A percentile compares a stretch with the other conserved stretches of the same genome.
Evolutionary conservation across 352 stramenopile species (phyloP).

Genomic region (Globisporangium paddicum): DNA sequence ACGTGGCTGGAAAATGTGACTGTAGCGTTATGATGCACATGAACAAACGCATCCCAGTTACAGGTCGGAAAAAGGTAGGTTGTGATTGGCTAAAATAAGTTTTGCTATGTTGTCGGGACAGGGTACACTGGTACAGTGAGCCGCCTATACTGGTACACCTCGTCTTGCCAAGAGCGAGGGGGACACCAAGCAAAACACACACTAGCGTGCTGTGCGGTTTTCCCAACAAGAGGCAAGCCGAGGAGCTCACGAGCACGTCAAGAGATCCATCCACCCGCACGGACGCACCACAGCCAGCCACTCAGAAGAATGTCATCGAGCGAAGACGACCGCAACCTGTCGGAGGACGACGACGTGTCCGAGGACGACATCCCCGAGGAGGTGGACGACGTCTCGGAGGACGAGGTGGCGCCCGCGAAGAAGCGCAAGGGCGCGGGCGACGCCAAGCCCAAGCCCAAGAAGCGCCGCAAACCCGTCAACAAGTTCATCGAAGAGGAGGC

Average conservation of each 20-base stretch:
- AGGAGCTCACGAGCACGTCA: neutral
- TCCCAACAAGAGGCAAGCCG: conserved; percentile 2
- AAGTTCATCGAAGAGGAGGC: conserved; percentile 89
- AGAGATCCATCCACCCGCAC: neutral
- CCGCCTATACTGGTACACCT: neutral
- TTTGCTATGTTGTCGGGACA: no score
- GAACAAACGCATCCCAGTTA: no score
- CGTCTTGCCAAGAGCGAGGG: neutral
- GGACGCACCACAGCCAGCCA: no score
- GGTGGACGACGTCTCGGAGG: conserved; percentile 41
- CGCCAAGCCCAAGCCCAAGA: conserved; percentile 77
- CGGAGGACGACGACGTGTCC: conserved; percentile 29
- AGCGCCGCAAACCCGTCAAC: conserved; percentile 78
- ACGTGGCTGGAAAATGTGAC: no score
- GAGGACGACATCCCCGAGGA: conserved; percentile 78
- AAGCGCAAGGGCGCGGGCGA: conserved; percentile 63
- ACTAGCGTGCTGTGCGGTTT: neutral
- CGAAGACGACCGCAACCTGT: conserved; percentile 84
- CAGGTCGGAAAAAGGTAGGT: no score
- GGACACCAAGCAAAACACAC: conserved; percentile 1
- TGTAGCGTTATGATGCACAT: no score
- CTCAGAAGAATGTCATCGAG: conserved; percentile 88
- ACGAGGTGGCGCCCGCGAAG: conserved; percentile 49
- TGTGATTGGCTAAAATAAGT: no score
- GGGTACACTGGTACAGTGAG: no score